Base-by-base conservation (phyloP, 1,284 basidiomycete genomes). In the Naganishia sp. region DNA sequence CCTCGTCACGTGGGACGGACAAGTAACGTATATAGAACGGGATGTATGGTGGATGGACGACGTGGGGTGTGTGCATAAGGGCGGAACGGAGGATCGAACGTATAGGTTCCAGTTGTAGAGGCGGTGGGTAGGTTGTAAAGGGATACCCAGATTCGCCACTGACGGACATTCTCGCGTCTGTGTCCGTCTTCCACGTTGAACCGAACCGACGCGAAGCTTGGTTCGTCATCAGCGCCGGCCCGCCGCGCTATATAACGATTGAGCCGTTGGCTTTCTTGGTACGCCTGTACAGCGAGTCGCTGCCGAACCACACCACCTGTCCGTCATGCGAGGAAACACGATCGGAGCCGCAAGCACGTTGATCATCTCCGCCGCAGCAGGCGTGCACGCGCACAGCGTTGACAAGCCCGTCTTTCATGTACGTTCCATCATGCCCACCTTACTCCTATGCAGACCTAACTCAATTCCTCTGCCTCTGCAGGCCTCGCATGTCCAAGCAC, bases 401-500 rank as follows among this genome's bases (percentile, higher is more conserved):
- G 74, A 75, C 15, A 73, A 76, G 67, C 70, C 69, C 53, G 68
- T 68, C 23, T 79, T 79, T 70, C 70, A 76, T 70, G 78, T 78
- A 59, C 59, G 73, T 73, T 2, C 31, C 9, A 6, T 43, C 36
- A 10, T 18, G 13, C 23, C 25, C 36, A 10, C 31, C 56, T 21
- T 1, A 21, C 21, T 25, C 61, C 28, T 64, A 28, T 23, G 11
- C 53, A 39, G 10, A 48, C 25, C n/a, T 60, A 23, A 49, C 49
- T 42, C 11, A 1, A 18, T 23, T 18, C 44, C 39, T 21, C 11
- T 28, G 10, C 36, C 53, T 10, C 16, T 6, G 25, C 75, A 97
- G 91, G 83, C 89, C 54, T 89, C 94, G 64, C 80, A 83, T 66
- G 83, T 97, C 81, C 87, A 89, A 75, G 94, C 90, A n/a, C 88